Evolutionary conservation across 176 grass and related monocot genomes (phyloP).

Genomic region (Oryza meyeriana): DNA sequence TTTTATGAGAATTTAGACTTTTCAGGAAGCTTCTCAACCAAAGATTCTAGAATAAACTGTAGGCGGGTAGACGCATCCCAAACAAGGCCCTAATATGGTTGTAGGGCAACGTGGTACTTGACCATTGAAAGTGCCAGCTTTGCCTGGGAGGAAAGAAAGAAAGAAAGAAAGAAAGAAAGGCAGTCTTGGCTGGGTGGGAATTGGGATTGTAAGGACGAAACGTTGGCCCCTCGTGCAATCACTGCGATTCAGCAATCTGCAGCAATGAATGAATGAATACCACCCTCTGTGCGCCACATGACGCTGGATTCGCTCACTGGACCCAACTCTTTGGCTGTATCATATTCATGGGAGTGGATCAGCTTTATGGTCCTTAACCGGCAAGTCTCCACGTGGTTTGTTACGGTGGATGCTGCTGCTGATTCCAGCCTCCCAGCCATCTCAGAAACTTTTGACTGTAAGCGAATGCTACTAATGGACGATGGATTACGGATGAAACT

Average conservation of each 20-base stretch:
- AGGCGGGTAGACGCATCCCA: too few species aligned
- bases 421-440: not conserved
- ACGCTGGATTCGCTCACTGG: not conserved
- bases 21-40: too few species aligned
- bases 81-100: too few species aligned
- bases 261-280: not conserved
- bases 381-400: not conserved
- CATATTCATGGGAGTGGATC: not conserved
- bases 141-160: not conserved
- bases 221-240: not conserved
- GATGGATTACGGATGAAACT: too few species aligned
- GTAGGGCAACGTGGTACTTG: not conserved
- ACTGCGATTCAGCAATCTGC: not conserved
- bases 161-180: not conserved
- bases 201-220: not conserved
- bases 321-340: not conserved
- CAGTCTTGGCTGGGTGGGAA: not conserved
- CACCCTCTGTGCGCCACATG: not conserved
- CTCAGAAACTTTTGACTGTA: not conserved
- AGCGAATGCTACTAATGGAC: not conserved
- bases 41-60: too few species aligned
- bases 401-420: not conserved
- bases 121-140: slow-evolving; percentile 1
- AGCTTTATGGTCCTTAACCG: not conserved
- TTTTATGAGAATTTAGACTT: too few species aligned